Base-by-base conservation (phyloP, 148 eudicot species). In the Agrostemma githago region DNA sequence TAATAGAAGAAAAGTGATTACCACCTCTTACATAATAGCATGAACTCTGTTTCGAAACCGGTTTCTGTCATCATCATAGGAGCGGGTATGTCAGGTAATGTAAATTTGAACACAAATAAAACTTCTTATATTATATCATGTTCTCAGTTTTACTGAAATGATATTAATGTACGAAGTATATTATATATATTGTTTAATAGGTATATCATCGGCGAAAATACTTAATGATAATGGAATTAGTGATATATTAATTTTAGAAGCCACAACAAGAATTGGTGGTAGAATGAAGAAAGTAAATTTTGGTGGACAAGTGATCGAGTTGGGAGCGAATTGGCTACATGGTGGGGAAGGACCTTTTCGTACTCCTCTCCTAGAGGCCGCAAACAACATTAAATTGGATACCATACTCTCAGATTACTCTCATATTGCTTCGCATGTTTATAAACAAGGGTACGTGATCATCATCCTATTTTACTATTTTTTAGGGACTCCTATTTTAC, bases 311-410 rank as follows among this genome's bases (percentile, higher is more conserved):
- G 19, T 42, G 2, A 57, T 76, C 40, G 78, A 76, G 43, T 17
- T 76, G 48, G 78, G 78, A 38, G 73, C 78, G 8, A 68, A 68
- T 67, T 76, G 78, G 78, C 63, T 75, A 17, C 62, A 46, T 66
- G 63, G 46, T 5, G 71, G 58, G 21, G 71, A 69, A 26, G 72
- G 78, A 15, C 21, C 68, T 59, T 34, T 42, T 8, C 19, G 70
- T 34, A 67, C 54, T 17, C 37, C 54, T 3, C 70, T 67, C 2
- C 12, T 42, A n/a, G 15, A 42, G 17, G 70, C 37, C 17, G 54
- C 70, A 17, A 42, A 42, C 14, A 17, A 67, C 3, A 67, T 43
- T 43, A 41, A 67, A 6, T 44, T 67, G 37, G 43, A 42, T 67
- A 67, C 20, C 17, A 42, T 19, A 3, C 4, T 67, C 53, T 67